These are phyloP conservation scores for Chytriomyces sp. DNA, from an alignment of 192 early-diverging fungal genomes.

Conservation along the genomic window DNA sequence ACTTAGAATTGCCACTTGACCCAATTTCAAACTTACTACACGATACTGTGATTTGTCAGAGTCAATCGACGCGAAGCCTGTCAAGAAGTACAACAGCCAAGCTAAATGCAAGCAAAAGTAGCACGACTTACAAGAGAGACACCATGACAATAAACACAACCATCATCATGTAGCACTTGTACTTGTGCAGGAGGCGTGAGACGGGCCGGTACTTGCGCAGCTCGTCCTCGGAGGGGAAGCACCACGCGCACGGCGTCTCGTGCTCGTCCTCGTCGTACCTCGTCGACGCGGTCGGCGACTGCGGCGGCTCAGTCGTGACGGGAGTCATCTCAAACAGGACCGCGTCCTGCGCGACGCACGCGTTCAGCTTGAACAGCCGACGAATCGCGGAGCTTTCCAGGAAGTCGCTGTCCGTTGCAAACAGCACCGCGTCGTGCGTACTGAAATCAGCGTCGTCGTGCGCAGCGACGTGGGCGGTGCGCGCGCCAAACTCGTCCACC, in stretches of 20 bases:
- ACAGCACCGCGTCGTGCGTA: slow-evolving; percentile 53
- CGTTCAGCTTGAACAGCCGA: slow-evolving; percentile 53
- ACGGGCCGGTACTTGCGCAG: neutral
- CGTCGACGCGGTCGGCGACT: slow-evolving; percentile 6
- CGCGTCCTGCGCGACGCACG: slow-evolving; percentile 59
- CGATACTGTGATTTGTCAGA: too few relatives aligned
- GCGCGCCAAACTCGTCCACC: slow-evolving; percentile 36
- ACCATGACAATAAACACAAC: slow-evolving; percentile 14
- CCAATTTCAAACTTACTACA: too few relatives aligned
- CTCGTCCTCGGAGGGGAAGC: slow-evolving; percentile 6
- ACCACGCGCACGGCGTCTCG: slow-evolving; percentile 18
- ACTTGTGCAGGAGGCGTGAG: slow-evolving; percentile 1
- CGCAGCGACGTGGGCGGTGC: neutral
- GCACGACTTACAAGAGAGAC: slow-evolving; percentile 16
- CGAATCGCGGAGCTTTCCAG: slow-evolving; percentile 56
- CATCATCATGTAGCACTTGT: slow-evolving; percentile 8
- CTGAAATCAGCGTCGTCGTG: neutral
- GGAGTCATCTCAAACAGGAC: slow-evolving; percentile 64
- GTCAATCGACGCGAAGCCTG: too few relatives aligned
- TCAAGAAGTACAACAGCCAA: too few relatives aligned
- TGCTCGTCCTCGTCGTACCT: slow-evolving; percentile 11
- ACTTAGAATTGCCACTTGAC: too few relatives aligned
- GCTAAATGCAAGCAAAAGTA: neutral
- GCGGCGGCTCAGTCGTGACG: slow-evolving; percentile 47
- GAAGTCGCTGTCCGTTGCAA: slow-evolving; percentile 67